phyloP scores from a whole-genome alignment of 1,139 yeast genomes.

The Petasospora fabianii region DNA sequence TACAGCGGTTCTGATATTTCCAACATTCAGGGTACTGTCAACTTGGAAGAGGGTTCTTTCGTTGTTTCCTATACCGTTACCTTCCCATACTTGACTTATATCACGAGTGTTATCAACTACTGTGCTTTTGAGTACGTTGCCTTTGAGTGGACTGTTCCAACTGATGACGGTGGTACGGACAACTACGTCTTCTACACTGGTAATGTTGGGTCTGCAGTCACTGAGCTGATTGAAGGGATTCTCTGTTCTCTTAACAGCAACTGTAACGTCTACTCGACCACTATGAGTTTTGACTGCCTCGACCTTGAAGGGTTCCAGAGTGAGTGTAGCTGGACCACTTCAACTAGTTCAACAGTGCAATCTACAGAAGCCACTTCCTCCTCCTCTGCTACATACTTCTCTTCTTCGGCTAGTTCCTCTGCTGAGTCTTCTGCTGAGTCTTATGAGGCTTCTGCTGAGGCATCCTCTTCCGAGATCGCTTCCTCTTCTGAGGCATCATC shows the following conservation, averaged over 20 bases:
- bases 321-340: no score
- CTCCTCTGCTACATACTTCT: not conserved
- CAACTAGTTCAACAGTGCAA: no score
- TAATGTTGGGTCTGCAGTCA: slow-evolving; percentile 12
- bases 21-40: slow-evolving; percentile 11
- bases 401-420: not conserved
- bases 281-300: no score
- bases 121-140: slow-evolving; percentile 16
- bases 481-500: slow-evolving; percentile 3
- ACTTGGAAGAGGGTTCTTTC: slow-evolving; percentile 16
- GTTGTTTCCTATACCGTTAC: slow-evolving; percentile 9
- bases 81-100: not conserved
- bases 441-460: slow-evolving; percentile 2
- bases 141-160: slow-evolving; percentile 9
- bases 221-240: slow-evolving; percentile 9
- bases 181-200: no score
- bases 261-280: no score
- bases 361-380: not conserved
- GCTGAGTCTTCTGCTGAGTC: not conserved
- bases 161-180: no score
- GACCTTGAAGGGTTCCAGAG: no score
- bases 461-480: slow-evolving; percentile 1
- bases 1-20: slow-evolving; percentile 8
- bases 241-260: no score
- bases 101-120: slow-evolving; percentile 3